Evolutionary conservation across 2,329 filamentous ascomycete species (phyloP).

Genomic region (Aspergillus pseudonomiae): DNA sequence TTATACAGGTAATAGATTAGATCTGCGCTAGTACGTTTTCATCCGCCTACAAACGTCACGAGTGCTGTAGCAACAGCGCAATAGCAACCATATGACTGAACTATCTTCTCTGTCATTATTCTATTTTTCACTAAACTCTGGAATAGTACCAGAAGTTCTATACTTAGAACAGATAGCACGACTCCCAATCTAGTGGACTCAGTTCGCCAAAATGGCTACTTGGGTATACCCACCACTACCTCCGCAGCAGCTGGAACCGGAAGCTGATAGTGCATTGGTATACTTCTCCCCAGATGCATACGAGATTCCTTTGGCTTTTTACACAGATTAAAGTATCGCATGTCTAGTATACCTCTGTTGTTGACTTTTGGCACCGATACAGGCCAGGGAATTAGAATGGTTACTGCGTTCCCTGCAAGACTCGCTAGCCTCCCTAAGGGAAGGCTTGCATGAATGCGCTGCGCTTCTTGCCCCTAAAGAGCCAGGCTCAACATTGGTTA

Average conservation of each 20-base stretch:
- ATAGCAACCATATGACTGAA: background rate
- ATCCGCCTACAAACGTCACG: background rate
- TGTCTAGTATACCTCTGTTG: background rate
- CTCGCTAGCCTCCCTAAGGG: constrained; percentile 63
- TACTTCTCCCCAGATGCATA: constrained; percentile 16
- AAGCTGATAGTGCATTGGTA: constrained; percentile 58
- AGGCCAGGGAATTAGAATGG: constrained; percentile 66
- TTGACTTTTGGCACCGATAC: constrained; percentile 13
- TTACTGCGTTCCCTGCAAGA: constrained; percentile 63
- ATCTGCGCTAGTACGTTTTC: background rate
- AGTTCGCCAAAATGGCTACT: background rate
- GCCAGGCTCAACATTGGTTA: constrained; percentile 82
- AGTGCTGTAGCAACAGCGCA: background rate
- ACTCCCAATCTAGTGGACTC: too few relatives aligned
- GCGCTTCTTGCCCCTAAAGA: constrained; percentile 82
- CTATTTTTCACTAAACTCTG: background rate
- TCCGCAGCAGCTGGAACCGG: constrained; percentile 52
- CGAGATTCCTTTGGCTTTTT: background rate
- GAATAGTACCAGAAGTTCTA: background rate
- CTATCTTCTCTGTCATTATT: background rate
- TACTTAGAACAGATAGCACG: background rate
- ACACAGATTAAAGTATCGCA: background rate
- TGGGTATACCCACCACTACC: constrained; percentile 60
- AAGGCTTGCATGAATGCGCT: constrained; percentile 85
- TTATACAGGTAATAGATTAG: background rate